Evolutionary conservation across 2,329 filamentous ascomycete species (phyloP).

Genomic region (Aschersonia sp.): DNA sequence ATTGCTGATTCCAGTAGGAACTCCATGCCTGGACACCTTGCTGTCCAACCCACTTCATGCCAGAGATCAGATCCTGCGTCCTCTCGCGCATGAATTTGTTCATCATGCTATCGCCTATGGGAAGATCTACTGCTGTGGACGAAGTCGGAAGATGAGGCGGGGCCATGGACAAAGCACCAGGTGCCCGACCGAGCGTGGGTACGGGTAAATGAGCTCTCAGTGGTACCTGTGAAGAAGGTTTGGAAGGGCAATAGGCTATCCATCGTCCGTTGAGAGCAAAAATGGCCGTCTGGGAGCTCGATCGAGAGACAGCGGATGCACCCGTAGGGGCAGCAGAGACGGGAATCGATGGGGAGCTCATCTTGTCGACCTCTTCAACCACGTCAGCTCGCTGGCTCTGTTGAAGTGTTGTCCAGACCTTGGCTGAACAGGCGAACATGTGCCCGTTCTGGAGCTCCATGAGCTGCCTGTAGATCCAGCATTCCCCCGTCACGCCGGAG

Average conservation of each 20-base stretch:
- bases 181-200: conserved; percentile 36
- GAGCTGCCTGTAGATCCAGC: conserved; percentile 57
- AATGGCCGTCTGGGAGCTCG: conserved; percentile 45
- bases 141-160: conserved; percentile 55
- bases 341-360: conserved; percentile 9
- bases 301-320: conserved; percentile 9
- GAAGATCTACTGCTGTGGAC: conserved; percentile 57
- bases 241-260: conserved; percentile 63
- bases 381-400: conserved; percentile 34
- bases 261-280: conserved; percentile 58
- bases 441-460: conserved; percentile 25
- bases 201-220: conserved; percentile 52
- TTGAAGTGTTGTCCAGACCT: conserved; percentile 83
- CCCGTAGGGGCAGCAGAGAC: conserved; percentile 14
- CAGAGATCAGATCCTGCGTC: conserved; percentile 63
- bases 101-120: conserved; percentile 55
- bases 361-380: conserved; percentile 32
- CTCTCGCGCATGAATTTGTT: conserved; percentile 69
- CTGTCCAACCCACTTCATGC: conserved; percentile 63
- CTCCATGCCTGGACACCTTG: conserved; percentile 68
- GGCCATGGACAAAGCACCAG: conserved; percentile 43
- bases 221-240: conserved; percentile 56
- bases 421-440: conserved; percentile 58
- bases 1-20: conserved; percentile 58
- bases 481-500: conserved; percentile 75